Evolutionary conservation across 2,329 filamentous ascomycete genomes (phyloP).

Genomic region (Coniella vitis): DNA sequence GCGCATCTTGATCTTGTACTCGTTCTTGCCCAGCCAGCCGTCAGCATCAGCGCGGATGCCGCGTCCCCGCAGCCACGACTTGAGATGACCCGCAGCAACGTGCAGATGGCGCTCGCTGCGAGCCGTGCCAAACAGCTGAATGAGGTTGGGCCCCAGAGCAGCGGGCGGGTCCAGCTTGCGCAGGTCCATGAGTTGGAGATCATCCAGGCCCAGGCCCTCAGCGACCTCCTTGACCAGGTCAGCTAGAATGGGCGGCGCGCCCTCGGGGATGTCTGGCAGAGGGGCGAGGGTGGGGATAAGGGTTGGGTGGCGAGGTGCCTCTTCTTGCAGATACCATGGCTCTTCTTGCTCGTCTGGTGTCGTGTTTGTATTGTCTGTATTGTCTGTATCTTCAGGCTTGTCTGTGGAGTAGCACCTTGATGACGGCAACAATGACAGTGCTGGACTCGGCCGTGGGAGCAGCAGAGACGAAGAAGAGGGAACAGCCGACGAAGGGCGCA

Average conservation of each 20-base stretch:
- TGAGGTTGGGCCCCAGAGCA: slow-evolving; percentile 76
- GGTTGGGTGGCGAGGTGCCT: slow-evolving; percentile 47
- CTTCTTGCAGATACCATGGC: slow-evolving; percentile 79
- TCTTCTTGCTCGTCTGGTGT: slow-evolving; percentile 20
- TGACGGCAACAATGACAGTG: not conserved
- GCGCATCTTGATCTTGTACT: slow-evolving; percentile 80
- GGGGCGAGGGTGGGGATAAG: slow-evolving; percentile 38
- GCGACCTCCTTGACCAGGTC: slow-evolving; percentile 72
- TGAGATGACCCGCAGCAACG: slow-evolving; percentile 81
- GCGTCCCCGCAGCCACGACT: slow-evolving; percentile 75
- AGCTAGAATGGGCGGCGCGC: slow-evolving; percentile 64
- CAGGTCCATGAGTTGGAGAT: slow-evolving; percentile 74
- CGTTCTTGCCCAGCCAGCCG: slow-evolving; percentile 81
- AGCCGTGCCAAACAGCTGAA: slow-evolving; percentile 90
- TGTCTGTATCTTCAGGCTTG: not conserved
- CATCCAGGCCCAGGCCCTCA: slow-evolving; percentile 79
- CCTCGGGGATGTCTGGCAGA: slow-evolving; percentile 51
- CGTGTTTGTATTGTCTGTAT: not conserved
- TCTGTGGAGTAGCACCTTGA: slow-evolving; percentile 8
- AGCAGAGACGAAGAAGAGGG: not conserved
- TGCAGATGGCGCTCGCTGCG: slow-evolving; percentile 91
- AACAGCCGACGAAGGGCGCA: not conserved
- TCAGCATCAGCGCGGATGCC: slow-evolving; percentile 73
- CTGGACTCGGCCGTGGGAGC: not conserved
- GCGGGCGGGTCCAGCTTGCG: slow-evolving; percentile 78